These are phyloP conservation scores for Lanmaoa pseudosensibilis DNA, from an alignment of 768 basidiomycete genomes.

Conservation along the genomic window DNA sequence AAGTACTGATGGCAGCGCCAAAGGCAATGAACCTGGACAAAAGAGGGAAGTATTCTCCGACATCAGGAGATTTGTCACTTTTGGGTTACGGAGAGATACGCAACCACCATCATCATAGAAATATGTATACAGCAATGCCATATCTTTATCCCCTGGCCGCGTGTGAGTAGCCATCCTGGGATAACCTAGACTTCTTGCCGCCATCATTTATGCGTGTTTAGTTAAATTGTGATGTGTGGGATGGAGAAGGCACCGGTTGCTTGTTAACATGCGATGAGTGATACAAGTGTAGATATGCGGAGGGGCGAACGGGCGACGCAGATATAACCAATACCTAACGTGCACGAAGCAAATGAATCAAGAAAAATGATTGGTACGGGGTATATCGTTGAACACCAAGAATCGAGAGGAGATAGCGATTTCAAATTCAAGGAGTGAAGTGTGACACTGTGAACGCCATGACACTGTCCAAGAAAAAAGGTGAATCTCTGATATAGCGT, in stretches of 20 bases:
- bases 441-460: background rate
- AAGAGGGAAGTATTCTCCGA: slow-evolving; percentile 86
- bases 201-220: slow-evolving; percentile 10
- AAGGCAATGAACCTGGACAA: slow-evolving; percentile 43
- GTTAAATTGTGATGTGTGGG: background rate
- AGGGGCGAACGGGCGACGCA: background rate
- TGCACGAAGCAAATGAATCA: background rate
- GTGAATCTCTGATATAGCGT: background rate
- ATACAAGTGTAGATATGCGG: slow-evolving; percentile 18
- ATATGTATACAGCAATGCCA: background rate
- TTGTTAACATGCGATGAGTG: slow-evolving; percentile 13
- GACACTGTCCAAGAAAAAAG: slow-evolving; percentile 26
- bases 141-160: background rate
- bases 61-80: slow-evolving; percentile 84
- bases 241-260: background rate
- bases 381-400: slow-evolving; percentile 18
- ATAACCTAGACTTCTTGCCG: background rate
- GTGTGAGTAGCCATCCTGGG: background rate
- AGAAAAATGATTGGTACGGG: slow-evolving; percentile 6
- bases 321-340: slow-evolving; percentile 1
- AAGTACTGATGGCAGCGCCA: slow-evolving; percentile 43
- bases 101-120: slow-evolving; percentile 28
- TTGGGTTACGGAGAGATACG: slow-evolving; percentile 78
- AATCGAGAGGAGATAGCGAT: background rate
- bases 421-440: slow-evolving; percentile 14